Evolutionary conservation across 192 early-diverging fungal genomes (phyloP).

Genomic region (Thamnidium elegans): DNA sequence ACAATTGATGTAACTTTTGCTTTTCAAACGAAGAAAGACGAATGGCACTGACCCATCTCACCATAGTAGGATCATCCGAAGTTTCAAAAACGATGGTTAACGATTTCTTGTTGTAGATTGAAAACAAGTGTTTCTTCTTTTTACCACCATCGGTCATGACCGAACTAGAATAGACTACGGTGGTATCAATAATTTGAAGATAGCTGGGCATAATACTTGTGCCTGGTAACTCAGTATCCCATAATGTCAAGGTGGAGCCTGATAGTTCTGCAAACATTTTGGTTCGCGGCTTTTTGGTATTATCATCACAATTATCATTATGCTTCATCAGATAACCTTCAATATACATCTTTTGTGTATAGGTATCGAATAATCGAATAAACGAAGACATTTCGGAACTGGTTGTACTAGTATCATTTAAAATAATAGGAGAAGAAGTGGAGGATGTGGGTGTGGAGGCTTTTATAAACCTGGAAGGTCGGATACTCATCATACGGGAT

Average conservation of each 20-base stretch:
- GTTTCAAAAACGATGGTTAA: conserved; percentile 8
- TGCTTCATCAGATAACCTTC: conserved; percentile 72
- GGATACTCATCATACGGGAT: conserved; percentile 18
- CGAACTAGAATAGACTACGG: conserved; percentile 53
- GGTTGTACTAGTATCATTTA: conserved; percentile 31
- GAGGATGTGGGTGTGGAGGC: conserved; percentile 13
- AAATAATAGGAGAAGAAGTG: not conserved
- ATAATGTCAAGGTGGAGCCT: conserved; percentile 65
- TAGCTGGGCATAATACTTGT: conserved; percentile 63
- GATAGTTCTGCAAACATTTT: conserved; percentile 71
- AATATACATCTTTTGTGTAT: conserved; percentile 66
- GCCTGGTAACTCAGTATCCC: conserved; percentile 53
- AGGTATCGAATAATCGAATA: conserved; percentile 58
- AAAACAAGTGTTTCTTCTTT: conserved; percentile 63
- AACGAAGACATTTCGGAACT: conserved; percentile 44
- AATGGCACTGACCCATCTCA: conserved; percentile 65
- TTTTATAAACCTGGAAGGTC: conserved; percentile 36
- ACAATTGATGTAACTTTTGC: conserved; percentile 71
- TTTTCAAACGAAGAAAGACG: conserved; percentile 73
- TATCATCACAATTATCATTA: conserved; percentile 57
- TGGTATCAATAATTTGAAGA: conserved; percentile 47
- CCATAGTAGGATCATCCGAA: conserved; percentile 17
- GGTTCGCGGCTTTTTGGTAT: conserved; percentile 62
- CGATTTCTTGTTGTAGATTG: conserved; percentile 28
- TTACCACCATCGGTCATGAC: conserved; percentile 51